Evolutionary conservation across 352 stramenopile species (phyloP).

Genomic region (Phytophthora citricola): DNA sequence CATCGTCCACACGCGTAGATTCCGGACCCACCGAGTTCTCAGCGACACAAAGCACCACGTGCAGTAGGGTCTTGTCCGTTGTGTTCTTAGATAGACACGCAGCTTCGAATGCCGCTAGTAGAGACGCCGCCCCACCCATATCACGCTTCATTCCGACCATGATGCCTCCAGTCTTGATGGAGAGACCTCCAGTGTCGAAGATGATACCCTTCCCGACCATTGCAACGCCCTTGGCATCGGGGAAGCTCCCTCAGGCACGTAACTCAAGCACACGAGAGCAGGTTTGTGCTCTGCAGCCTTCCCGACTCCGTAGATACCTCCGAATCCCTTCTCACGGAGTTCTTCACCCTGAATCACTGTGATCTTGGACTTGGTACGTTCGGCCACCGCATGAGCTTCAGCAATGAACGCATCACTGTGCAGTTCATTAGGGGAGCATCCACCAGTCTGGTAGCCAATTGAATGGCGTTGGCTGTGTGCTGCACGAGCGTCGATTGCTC

Average conservation of each 20-base stretch:
- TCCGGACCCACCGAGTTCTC: constrained; percentile 94
- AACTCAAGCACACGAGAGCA: constrained; percentile 91
- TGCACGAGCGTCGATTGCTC: constrained; percentile 49
- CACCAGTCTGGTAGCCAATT: constrained; percentile 88
- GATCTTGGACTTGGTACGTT: constrained; percentile 64
- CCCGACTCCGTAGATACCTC: constrained; percentile 93
- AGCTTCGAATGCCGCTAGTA: constrained; percentile 76
- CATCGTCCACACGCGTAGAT: constrained; percentile 94
- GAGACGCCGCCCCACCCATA: constrained; percentile 89
- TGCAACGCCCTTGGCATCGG: constrained; percentile 59
- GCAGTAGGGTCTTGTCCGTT: constrained; percentile 85
- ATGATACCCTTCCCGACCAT: constrained; percentile 97
- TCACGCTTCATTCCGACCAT: constrained; percentile 96
- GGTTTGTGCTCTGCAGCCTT: constrained; percentile 91
- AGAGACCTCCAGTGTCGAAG: constrained; percentile 96
- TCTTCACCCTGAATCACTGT: constrained; percentile 92
- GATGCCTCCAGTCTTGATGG: constrained; percentile 89
- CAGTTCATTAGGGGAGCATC: constrained; percentile 92
- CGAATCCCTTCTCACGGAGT: constrained; percentile 89
- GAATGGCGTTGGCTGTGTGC: constrained; percentile 83
- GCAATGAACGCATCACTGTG: constrained; percentile 90
- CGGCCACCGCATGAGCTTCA: constrained; percentile 70
- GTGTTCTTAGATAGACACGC: constrained; percentile 91
- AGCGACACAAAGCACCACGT: constrained; percentile 92
- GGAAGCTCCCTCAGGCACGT: constrained; percentile 55